These are phyloP conservation scores for Emmonsia crescens DNA, from an alignment of 2,329 filamentous ascomycete species.

Conservation along the genomic window DNA sequence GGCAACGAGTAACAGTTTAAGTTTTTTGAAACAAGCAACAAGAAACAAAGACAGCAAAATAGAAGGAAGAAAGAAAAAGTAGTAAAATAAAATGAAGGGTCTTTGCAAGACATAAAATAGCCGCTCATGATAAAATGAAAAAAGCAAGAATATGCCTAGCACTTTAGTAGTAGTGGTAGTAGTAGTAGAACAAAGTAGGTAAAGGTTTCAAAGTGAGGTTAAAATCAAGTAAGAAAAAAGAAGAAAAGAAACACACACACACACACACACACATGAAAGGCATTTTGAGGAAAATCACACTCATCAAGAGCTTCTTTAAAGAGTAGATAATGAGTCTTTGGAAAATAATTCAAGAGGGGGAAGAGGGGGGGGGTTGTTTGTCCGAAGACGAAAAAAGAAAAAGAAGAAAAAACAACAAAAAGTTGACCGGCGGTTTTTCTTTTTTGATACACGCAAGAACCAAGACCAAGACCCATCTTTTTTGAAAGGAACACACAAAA, in stretches of 20 bases:
- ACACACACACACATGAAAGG: too few relatives aligned
- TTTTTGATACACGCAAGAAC: constrained; percentile 23
- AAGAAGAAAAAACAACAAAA: not conserved
- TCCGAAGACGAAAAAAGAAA: not conserved
- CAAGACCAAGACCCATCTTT: constrained; percentile 31
- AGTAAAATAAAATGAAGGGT: not conserved
- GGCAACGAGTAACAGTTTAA: not conserved
- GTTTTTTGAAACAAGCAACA: constrained; percentile 3
- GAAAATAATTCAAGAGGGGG: not conserved
- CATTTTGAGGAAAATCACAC: constrained; percentile 23
- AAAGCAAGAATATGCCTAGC: not conserved
- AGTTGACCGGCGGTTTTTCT: constrained; percentile 10
- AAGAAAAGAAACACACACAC: not conserved
- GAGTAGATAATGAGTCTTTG: constrained; percentile 16
- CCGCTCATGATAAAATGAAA: constrained; percentile 1
- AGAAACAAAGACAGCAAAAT: not conserved
- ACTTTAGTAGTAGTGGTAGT: not conserved
- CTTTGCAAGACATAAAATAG: not conserved
- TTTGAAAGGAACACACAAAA: constrained; percentile 28
- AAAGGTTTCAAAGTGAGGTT: not conserved
- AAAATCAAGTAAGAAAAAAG: not conserved
- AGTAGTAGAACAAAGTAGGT: not conserved
- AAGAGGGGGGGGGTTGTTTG: too few relatives aligned
- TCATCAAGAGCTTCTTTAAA: constrained; percentile 33
- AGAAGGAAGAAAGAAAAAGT: not conserved